Base-by-base conservation (phyloP, 1,139 yeast genomes). In the Blastobotrys raffinosifermentans region DNA sequence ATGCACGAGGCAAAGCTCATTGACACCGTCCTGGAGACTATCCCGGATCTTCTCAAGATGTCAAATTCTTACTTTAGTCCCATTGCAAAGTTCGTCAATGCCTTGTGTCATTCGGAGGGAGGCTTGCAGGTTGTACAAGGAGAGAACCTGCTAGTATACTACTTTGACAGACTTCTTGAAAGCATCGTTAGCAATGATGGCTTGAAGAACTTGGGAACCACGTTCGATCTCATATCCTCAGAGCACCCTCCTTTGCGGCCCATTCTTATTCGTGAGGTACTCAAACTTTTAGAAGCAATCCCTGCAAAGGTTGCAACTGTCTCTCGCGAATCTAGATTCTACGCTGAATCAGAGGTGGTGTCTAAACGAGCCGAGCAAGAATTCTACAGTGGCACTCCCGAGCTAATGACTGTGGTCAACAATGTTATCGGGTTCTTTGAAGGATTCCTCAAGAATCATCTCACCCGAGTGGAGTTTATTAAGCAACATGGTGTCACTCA, bases 191-290 rank as follows among this genome's bases (percentile, higher is more conserved):
- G 47, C 26, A 51, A 48, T 20, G 57, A 51, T 14, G 45, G 69
- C 66, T 50, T 68, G 73, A 10, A 67, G 68, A 15, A 69, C 63
- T 57, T 85, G 19, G 96, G 95, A 0, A 66, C 74, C 25, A 72
- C 83, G 0, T 70, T 87, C 50, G 96, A 89, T 54, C 94, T 85
- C 48, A 64, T 89, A 35, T 80, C 86, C 5, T 72, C 96, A 50
- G 96, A 89, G 55, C 85, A 85, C 51, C 80, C 94, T 1, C 73
- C 72, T 1, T 66, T 87, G 41, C 77, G 83, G 38, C 79, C 82
- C 0, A 54, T 63, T 0, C 75, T 89, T 25, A 61, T 76, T 37
- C 59, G 66, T 4, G 75, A 77, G 38, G 65, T 80, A 22, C 62
- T 70, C 8, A 53, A 57, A 2, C 50, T 82, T 19, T 64, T 83